Evolutionary conservation across 2,329 filamentous ascomycete species (phyloP), one percentile per base, ranked within the genome.

Genomic region (Penicillium sp.): DNA sequence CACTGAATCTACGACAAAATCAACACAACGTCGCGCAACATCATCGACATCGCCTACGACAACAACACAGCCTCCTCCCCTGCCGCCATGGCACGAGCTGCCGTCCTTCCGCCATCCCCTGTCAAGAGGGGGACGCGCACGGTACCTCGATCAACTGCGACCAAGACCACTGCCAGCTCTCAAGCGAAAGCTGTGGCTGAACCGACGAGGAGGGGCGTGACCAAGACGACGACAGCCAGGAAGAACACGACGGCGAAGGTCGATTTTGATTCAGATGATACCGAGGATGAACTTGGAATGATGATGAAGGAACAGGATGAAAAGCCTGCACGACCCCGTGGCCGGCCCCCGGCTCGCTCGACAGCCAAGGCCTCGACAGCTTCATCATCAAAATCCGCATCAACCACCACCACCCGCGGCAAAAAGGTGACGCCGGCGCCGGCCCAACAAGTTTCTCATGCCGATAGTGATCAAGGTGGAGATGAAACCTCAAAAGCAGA

Each of bases 51-150:
- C 42, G 8, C 47, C 20, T 48, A 42, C 52, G 54, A 54, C 31
- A 34, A 22, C 35, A 47, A 25, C 10, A 35, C n/a, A 17, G n/a
- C 11, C 37, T 20, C 17, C 34, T 8, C 34, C 49, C 25, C 10
- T 52, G 42, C 54, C 62, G 57, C 41, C 25, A 69, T 69, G 67
- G 67, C 67, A 50, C 67, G 67, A 42, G 66, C 67, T 41, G 67
- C 67, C 43, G 63, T 69, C 38, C 61, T 69, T 20, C 67, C 67
- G 4, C 60, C 59, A 11, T 66, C 66, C 42, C 67, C 67, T 41
- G 61, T 49, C 5, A 69, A 65, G 54, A 59, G 65, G 39, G 64
- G 45, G 8, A 48, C 55, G 11, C 65, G 67, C 25, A 59, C 64
- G 11, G 66, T 59, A 15, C 55, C 63, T 17, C 54, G 62, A 41